Conservation (phyloP, 1,284 basidiomycete species). For the Boletus holoroseus region DNA sequence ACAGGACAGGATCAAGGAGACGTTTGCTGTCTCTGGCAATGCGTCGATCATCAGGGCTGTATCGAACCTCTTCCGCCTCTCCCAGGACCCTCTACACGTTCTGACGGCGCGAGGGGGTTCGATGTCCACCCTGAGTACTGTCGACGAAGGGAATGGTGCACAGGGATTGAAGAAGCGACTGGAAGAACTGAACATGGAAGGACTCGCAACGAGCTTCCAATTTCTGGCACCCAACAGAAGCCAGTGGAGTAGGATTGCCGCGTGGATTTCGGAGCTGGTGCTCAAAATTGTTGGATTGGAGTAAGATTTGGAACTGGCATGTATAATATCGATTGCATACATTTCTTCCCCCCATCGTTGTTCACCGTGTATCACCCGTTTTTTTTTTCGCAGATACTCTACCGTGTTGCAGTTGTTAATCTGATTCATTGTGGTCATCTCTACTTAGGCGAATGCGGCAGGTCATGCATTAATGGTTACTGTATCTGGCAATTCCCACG, state of each 20-base stretch:
- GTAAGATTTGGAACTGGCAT: constrained; percentile 16
- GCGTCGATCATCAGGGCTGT: constrained; percentile 65
- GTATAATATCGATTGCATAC: constrained; percentile 22
- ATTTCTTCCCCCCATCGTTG: not conserved
- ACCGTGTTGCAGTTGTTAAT: constrained; percentile 17
- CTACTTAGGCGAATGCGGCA: no score
- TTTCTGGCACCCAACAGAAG: constrained; percentile 58
- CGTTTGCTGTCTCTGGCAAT: constrained; percentile 69
- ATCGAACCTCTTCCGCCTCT: constrained; percentile 68
- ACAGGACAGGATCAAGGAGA: constrained; percentile 74
- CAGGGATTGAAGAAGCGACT: constrained; percentile 36
- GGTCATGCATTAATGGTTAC: constrained; percentile 9
- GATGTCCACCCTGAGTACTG: constrained; percentile 57
- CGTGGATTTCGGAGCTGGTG: constrained; percentile 68
- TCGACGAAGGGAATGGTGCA: constrained; percentile 44
- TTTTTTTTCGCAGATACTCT: constrained; percentile 16
- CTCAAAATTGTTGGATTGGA: constrained; percentile 47
- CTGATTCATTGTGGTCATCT: not conserved
- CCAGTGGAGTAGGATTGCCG: constrained; percentile 59
- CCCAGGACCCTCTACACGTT: constrained; percentile 49
- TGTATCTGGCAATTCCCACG: constrained; percentile 25
- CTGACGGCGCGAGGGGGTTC: constrained; percentile 44
- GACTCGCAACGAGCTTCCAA: constrained; percentile 60
- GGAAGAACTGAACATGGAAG: constrained; percentile 66
- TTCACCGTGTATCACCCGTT: constrained; percentile 9